Percentiles rank a stretch among this genome's conserved stretches.
Conservation (phyloP, 257 asterid species). For the Mitragyna speciosa region DNA sequence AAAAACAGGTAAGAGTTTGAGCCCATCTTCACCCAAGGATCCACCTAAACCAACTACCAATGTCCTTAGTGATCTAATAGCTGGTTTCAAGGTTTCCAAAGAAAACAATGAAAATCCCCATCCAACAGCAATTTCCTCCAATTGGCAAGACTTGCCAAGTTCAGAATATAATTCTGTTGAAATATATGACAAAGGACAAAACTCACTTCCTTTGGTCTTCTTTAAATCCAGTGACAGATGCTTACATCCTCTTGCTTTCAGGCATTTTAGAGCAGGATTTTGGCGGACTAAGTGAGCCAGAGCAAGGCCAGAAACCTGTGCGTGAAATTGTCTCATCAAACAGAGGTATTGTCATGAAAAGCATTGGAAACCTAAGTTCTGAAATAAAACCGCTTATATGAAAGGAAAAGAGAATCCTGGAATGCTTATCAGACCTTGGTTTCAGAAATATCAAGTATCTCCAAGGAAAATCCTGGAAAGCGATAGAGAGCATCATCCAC, state of each 20-base stretch:
- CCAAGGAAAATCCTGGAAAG: constrained; percentile 66
- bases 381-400: not conserved
- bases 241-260: constrained; percentile 74
- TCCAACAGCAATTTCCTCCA: constrained; percentile 79
- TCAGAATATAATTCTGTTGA: constrained; percentile 44
- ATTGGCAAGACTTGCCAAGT: constrained; percentile 55
- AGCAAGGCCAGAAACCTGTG: constrained; percentile 64
- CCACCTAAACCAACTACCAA: constrained; percentile 81
- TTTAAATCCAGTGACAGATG: constrained; percentile 40
- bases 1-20: constrained; percentile 51
- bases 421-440: constrained; percentile 55
- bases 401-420: constrained; percentile 1
- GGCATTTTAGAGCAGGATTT: constrained; percentile 55
- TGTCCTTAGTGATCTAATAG: constrained; percentile 52
- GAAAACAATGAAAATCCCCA: constrained; percentile 82
- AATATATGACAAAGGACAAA: constrained; percentile 23
- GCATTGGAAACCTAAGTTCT: not conserved
- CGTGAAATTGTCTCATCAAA: constrained; percentile 12
- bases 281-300: constrained; percentile 51
- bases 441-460: constrained; percentile 82
- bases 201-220: constrained; percentile 31
- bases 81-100: constrained; percentile 60
- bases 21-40: constrained; percentile 69
- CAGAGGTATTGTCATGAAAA: not conserved
- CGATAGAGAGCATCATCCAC: constrained; percentile 52